Evolutionary conservation across 179 eudicot species (phyloP).

Genomic region (Actinidia arguta): DNA sequence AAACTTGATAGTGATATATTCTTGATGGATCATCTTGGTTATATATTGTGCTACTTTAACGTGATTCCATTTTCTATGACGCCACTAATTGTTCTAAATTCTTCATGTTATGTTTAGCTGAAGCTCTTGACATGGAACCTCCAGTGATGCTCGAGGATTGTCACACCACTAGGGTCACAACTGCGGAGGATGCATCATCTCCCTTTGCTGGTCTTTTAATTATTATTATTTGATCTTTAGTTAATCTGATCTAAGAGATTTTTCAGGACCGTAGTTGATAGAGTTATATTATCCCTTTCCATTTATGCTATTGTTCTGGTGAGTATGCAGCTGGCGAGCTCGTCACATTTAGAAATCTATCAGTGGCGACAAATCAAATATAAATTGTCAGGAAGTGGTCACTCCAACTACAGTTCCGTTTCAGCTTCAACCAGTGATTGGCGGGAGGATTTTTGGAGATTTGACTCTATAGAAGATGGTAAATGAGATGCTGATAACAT

Average conservation of each 20-base stretch:
- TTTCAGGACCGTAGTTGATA: too few relatives aligned
- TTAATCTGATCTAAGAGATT: too few relatives aligned
- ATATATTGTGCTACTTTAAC: too few relatives aligned
- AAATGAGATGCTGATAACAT: too few relatives aligned
- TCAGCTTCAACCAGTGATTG: constrained; percentile 38
- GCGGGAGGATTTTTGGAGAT: constrained; percentile 55
- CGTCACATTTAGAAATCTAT: constrained; percentile 80
- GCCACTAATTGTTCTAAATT: neutral
- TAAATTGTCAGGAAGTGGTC: constrained; percentile 23
- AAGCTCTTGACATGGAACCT: constrained; percentile 97
- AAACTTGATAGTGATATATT: too few relatives aligned
- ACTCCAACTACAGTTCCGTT: constrained; percentile 32
- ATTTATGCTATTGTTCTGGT: constrained; percentile 12
- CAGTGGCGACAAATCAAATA: constrained; percentile 36
- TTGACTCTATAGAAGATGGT: constrained; percentile 44
- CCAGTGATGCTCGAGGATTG: constrained; percentile 98
- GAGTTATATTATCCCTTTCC: neutral
- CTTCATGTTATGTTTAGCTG: constrained; percentile 66
- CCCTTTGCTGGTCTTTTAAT: constrained; percentile 63
- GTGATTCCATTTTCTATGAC: neutral
- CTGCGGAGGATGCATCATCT: constrained; percentile 77
- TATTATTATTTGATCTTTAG: too few relatives aligned
- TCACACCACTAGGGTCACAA: constrained; percentile 91
- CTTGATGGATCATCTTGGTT: too few relatives aligned
- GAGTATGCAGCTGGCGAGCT: constrained; percentile 72